These are phyloP conservation scores for Xylaria venustula DNA, from an alignment of 495 filamentous ascomycete genomes.

Conservation along the genomic window DNA sequence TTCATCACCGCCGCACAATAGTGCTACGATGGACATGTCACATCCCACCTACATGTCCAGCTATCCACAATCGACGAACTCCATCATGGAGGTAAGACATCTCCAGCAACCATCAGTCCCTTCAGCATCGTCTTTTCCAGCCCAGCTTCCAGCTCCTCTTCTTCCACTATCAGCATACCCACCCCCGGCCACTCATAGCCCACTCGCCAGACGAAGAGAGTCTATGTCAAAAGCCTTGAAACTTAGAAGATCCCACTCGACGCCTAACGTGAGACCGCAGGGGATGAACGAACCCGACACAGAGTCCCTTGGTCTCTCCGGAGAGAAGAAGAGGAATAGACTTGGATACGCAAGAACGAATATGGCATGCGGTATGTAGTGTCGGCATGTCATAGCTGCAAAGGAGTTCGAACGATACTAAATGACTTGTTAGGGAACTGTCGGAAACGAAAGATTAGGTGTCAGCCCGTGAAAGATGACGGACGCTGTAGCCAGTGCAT, in stretches of 20 bases:
- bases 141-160: slow-evolving; percentile 23
- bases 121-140: slow-evolving; percentile 23
- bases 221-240: slow-evolving; percentile 39
- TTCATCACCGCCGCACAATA: slow-evolving; percentile 43
- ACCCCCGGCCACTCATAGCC: slow-evolving; percentile 33
- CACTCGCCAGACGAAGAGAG: slow-evolving; percentile 32
- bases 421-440: slow-evolving; percentile 69
- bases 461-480: slow-evolving; percentile 73
- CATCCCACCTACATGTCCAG: slow-evolving; percentile 39
- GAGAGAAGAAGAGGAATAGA: slow-evolving; percentile 92
- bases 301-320: slow-evolving; percentile 45
- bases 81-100: slow-evolving; percentile 37
- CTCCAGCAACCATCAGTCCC: slow-evolving; percentile 17
- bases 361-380: slow-evolving; percentile 88
- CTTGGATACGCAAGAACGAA: slow-evolving; percentile 96
- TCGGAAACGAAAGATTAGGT: slow-evolving; percentile 92
- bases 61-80: slow-evolving; percentile 40
- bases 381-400: slow-evolving; percentile 4
- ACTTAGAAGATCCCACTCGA: slow-evolving; percentile 65
- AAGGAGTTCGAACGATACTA: slow-evolving; percentile 7
- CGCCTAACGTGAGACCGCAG: slow-evolving; percentile 61
- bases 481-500: slow-evolving; percentile 95
- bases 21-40: slow-evolving; percentile 44
- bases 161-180: slow-evolving; percentile 25
- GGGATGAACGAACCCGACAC: slow-evolving; percentile 30